phyloP scores from a whole-genome alignment of 2,329 filamentous ascomycete species.

The Penicillium expansum region DNA sequence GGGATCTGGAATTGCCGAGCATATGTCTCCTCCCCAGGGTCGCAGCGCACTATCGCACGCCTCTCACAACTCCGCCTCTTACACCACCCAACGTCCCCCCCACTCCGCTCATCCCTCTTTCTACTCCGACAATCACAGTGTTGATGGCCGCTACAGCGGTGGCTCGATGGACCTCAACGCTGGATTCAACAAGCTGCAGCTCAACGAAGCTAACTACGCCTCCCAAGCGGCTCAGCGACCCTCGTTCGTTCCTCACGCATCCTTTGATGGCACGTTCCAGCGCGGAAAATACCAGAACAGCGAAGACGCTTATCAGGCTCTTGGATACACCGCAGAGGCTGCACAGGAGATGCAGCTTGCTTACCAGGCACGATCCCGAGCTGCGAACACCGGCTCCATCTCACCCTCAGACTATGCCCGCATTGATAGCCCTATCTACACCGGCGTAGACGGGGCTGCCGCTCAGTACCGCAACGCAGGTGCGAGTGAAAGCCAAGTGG shows the following conservation, averaged over 20 bases:
- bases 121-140: slow-evolving; percentile 38
- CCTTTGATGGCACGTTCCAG: slow-evolving; percentile 49
- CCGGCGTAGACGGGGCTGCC: slow-evolving; percentile 45
- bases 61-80: slow-evolving; percentile 36
- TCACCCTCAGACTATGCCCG: slow-evolving; percentile 50
- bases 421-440: slow-evolving; percentile 47
- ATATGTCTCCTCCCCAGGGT: slow-evolving; percentile 25
- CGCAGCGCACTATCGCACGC: slow-evolving; percentile 34
- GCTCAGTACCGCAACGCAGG: slow-evolving; percentile 45
- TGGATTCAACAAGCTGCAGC: slow-evolving; percentile 36
- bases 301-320: slow-evolving; percentile 33
- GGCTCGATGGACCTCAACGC: slow-evolving; percentile 32
- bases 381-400: slow-evolving; percentile 45
- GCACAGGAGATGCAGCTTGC: slow-evolving; percentile 33
- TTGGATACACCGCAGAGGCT: slow-evolving; percentile 29
- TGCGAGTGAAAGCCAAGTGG: slow-evolving; percentile 44
- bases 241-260: slow-evolving; percentile 33
- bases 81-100: slow-evolving; percentile 32
- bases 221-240: slow-evolving; percentile 33
- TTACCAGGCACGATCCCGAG: slow-evolving; percentile 42
- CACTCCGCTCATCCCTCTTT: slow-evolving; percentile 41
- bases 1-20: slow-evolving; percentile 30
- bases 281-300: slow-evolving; percentile 41
- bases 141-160: slow-evolving; percentile 30
- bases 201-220: slow-evolving; percentile 36